phyloP scores from a whole-genome alignment of 768 basidiomycete species.

The Symmetrospora coprosmae region DNA sequence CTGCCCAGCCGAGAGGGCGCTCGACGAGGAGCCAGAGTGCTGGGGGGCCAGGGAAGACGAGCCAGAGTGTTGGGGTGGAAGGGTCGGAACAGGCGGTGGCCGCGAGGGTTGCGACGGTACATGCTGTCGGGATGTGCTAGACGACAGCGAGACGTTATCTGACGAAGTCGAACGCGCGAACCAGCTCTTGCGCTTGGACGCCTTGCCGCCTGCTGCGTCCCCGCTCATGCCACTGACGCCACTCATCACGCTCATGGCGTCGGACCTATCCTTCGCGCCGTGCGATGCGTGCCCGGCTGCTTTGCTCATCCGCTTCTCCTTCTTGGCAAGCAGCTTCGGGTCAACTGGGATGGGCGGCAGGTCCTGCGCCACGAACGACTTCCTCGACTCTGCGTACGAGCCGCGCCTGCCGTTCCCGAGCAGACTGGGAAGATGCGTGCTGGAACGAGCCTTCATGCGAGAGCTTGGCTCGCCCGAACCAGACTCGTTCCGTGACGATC shows the following conservation, averaged over 20 bases:
- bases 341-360: constrained; percentile 16
- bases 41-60: background rate
- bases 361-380: background rate
- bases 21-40: background rate
- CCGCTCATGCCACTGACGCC: background rate
- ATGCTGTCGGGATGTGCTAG: background rate
- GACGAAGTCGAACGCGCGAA: background rate
- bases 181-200: background rate
- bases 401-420: constrained; percentile 1
- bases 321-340: constrained; percentile 15
- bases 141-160: background rate
- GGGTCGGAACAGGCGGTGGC: background rate
- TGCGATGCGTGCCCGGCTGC: background rate
- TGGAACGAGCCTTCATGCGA: background rate
- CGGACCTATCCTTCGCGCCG: background rate
- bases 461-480: background rate
- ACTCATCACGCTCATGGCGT: background rate
- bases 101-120: background rate
- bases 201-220: background rate
- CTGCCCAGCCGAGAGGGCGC: background rate
- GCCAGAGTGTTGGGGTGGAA: background rate
- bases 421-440: background rate
- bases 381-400: background rate
- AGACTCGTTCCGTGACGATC: background rate
- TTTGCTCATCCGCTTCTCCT: constrained; percentile 1